Evolutionary conservation across 2,329 filamentous ascomycete species (phyloP), one percentile per base, ranked within the genome.

Genomic region (Penicillium sp.): DNA sequence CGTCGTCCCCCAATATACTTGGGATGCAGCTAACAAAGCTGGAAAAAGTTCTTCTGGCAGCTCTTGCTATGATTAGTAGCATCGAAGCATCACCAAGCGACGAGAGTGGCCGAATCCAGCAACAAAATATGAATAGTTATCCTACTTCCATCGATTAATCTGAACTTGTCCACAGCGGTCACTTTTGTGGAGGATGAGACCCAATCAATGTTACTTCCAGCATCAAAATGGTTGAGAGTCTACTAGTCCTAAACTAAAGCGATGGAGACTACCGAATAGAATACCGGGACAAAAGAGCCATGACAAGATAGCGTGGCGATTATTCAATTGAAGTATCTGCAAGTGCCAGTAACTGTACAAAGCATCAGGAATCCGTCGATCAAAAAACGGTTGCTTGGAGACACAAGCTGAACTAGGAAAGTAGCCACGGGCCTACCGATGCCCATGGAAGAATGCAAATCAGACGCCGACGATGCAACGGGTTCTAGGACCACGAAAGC

Each of bases 401-500:
- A 44, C 39, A 41, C 34, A 18, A 28, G 32, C 34, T 38, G 4
- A 29, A 38, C 32, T 29, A 18, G 26, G 39, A 40, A 40, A 23
- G 35, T 24, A 39, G 42, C 18, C 39, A 14, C 11, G 28, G 28
- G 42, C 31, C 34, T 18, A 40, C 35, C 45, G 14, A 40, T 42
- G 39, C 42, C 46, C 27, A 18, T 9, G 22, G 36, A 44, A 47
- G 51, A 38, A 44, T 22, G 50, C 48, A 39, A 49, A 42, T 26
- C 9, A 40, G 46, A 51, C 53, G 50, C 53, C 50, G 40, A 29
- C 10, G 23, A 55, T 55, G 53, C 53, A 54, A 51, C 43, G 36
- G 44, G 16, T 16, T 46, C 32, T 40, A 29, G n/a, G n/a, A 42
- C 18, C 24, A 28, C 37, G 27, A 23, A 42, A 29, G 20, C 23